Conservation (phyloP, 768 basidiomycete species). For the Panus rudis region DNA sequence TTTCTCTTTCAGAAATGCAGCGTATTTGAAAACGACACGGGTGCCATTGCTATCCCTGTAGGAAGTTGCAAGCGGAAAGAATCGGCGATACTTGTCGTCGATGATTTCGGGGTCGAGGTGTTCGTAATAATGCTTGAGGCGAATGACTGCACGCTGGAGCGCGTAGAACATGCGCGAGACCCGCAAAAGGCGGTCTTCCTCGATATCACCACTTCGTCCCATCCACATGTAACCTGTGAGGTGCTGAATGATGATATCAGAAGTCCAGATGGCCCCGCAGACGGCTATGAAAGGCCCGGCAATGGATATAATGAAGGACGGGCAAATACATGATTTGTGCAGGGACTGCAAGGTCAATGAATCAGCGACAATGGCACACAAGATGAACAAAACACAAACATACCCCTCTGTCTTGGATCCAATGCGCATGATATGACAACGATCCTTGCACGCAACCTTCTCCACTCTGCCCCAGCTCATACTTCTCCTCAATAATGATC, state of each 20-base stretch:
- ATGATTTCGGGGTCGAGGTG: neutral
- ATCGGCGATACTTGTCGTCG: neutral
- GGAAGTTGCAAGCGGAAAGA: neutral
- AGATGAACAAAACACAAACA: no score
- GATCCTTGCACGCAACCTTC: no score
- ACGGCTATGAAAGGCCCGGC: slow-evolving; percentile 26
- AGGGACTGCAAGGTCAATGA: no score
- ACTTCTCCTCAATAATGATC: no score
- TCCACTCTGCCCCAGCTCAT: no score
- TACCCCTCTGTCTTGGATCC: no score
- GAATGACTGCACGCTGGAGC: neutral
- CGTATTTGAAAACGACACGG: neutral
- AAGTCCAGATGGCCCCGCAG: slow-evolving; percentile 25
- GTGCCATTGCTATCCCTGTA: neutral
- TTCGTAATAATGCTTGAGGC: neutral
- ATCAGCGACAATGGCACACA: no score
- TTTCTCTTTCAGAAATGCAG: neutral
- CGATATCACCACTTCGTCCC: slow-evolving; percentile 11
- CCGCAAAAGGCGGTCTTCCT: slow-evolving; percentile 11
- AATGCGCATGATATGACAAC: no score
- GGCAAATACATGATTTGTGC: no score
- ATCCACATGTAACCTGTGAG: slow-evolving; percentile 28
- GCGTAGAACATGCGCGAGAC: neutral
- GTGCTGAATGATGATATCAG: slow-evolving; percentile 23
- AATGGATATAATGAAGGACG: slow-evolving; percentile 24